These are phyloP conservation scores for Mucor velutinosus DNA, from an alignment of 371 early-diverging fungal genomes.

Conservation along the genomic window DNA sequence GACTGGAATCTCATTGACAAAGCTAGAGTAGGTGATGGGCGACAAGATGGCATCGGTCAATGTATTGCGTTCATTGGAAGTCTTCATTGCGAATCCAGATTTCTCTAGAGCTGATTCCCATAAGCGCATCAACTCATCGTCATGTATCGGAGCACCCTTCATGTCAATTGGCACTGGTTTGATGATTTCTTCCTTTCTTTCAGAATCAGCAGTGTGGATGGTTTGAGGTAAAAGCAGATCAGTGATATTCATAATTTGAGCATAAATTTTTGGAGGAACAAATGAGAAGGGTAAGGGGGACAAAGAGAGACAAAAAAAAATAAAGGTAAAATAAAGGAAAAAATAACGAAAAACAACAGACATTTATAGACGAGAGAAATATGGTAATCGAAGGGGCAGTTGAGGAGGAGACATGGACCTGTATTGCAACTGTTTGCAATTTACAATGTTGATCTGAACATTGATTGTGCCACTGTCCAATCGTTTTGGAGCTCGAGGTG, in stretches of 20 bases:
- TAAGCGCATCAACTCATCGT: slow-evolving; percentile 19
- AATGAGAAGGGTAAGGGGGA: neutral
- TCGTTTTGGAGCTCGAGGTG: neutral
- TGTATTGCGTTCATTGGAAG: slow-evolving; percentile 26
- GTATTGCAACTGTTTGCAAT: neutral
- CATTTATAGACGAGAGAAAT: neutral
- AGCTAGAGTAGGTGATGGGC: neutral
- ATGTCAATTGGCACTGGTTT: neutral
- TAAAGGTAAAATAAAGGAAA: neutral
- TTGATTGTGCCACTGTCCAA: neutral
- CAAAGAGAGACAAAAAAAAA: neutral
- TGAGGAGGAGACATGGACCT: neutral
- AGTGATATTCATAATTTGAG: slow-evolving; percentile 16
- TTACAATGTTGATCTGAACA: neutral
- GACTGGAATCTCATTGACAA: slow-evolving; percentile 30
- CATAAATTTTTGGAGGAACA: neutral
- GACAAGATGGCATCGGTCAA: slow-evolving; percentile 37
- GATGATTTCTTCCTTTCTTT: neutral
- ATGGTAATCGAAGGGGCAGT: neutral
- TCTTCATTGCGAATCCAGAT: slow-evolving; percentile 21
- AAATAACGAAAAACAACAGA: neutral
- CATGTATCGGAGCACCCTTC: slow-evolving; percentile 8
- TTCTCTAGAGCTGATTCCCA: slow-evolving; percentile 31
- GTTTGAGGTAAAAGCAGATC: slow-evolving; percentile 10
- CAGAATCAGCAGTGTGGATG: neutral